Conservation (phyloP, 257 asterid genomes). For the Scutellaria baicalensis region DNA sequence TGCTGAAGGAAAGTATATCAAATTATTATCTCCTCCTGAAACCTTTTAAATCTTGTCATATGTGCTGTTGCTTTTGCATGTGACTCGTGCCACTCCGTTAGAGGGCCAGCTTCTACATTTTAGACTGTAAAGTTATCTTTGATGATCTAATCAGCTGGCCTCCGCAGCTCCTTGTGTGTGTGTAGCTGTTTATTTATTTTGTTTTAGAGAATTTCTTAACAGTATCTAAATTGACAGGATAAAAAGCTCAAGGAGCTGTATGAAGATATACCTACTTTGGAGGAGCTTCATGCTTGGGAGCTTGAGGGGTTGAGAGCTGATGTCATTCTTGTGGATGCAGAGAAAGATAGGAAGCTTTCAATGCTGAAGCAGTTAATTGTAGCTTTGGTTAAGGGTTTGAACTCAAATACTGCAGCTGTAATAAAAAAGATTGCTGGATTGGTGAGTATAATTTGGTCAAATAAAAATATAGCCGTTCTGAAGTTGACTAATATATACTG, state of each 20-base stretch:
- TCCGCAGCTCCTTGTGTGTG: no score
- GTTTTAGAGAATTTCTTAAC: background rate
- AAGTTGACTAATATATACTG: background rate
- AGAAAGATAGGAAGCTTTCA: conserved; percentile 81
- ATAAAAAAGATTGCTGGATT: conserved; percentile 94
- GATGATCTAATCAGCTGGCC: background rate
- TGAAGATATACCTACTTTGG: conserved; percentile 80
- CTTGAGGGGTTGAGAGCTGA: conserved; percentile 77
- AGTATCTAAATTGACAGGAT: conserved; percentile 44
- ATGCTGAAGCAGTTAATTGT: conserved; percentile 79
- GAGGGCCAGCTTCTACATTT: background rate
- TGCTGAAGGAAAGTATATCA: background rate
- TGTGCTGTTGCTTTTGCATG: background rate
- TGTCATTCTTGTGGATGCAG: conserved; percentile 80
- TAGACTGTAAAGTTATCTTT: background rate
- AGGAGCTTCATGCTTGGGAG: conserved; percentile 80
- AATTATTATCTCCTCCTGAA: background rate
- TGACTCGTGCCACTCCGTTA: background rate
- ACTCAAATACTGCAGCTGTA: conserved; percentile 68
- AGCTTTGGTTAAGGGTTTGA: conserved; percentile 82
- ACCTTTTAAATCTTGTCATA: background rate
- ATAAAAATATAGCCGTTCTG: background rate
- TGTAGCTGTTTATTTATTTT: background rate
- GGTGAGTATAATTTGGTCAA: conserved; percentile 46
- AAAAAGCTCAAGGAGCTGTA: conserved; percentile 79